A percentile compares a stretch with the other conserved stretches of the same genome.
Conservation (phyloP, 306 rosid genomes). For the Neltuma alba region DNA sequence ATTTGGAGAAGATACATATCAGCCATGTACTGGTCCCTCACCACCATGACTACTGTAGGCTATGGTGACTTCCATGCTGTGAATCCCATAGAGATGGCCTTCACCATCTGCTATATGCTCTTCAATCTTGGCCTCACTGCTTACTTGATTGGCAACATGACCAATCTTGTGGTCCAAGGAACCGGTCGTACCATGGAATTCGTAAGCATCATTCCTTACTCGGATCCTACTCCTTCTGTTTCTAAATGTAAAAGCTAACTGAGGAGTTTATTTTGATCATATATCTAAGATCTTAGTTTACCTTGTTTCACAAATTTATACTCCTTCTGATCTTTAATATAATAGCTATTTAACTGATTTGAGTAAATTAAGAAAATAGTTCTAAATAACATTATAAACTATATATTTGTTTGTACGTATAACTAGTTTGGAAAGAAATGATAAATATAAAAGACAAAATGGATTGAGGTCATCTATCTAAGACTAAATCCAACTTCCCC, state of each 20-base stretch:
- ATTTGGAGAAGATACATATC: slow-evolving; percentile 69
- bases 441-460: too few species aligned
- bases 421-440: neutral
- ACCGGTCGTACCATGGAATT: slow-evolving; percentile 98
- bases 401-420: too few species aligned
- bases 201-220: slow-evolving; percentile 45
- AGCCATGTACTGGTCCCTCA: slow-evolving; percentile 88
- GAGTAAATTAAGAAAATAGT: neutral
- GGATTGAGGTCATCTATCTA: too few species aligned
- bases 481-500: too few species aligned
- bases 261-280: too few species aligned
- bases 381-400: too few species aligned
- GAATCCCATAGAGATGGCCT: slow-evolving; percentile 81
- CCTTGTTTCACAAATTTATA: too few species aligned
- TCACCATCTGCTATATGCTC: slow-evolving; percentile 87
- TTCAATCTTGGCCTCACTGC: slow-evolving; percentile 95
- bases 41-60: slow-evolving; percentile 96
- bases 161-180: slow-evolving; percentile 92
- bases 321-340: too few species aligned
- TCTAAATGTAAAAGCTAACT: too few species aligned
- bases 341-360: too few species aligned
- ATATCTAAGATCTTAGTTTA: too few species aligned
- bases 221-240: neutral
- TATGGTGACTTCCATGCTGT: slow-evolving; percentile 95
- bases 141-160: slow-evolving; percentile 97